phyloP scores from a whole-genome alignment of 257 asterid genomes.

The Avicennia marina region DNA sequence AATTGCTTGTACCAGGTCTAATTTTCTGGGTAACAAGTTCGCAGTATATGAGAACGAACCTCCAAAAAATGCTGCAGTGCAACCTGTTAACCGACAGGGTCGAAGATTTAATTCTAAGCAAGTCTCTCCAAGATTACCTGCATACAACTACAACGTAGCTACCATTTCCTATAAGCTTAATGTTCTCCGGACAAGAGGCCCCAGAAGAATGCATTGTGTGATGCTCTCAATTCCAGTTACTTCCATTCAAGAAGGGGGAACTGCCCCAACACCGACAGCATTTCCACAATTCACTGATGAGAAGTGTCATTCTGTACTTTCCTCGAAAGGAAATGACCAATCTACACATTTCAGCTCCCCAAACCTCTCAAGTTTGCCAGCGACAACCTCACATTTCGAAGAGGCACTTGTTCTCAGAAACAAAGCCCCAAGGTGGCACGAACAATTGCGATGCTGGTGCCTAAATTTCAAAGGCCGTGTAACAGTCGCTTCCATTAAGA shows the following conservation, averaged over 20 bases:
- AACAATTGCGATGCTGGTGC: not conserved
- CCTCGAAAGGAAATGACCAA: too few species aligned
- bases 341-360: not conserved
- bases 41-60: not conserved
- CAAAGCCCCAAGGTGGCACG: not conserved
- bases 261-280: not conserved
- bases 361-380: not conserved
- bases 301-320: not conserved
- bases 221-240: not conserved
- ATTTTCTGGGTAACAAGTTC: not conserved
- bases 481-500: not conserved
- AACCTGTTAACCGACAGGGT: not conserved
- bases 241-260: not conserved
- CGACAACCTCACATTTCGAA: not conserved
- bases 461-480: not conserved
- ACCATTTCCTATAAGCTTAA: not conserved
- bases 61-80: not conserved
- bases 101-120: not conserved
- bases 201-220: not conserved
- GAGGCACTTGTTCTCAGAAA: not conserved
- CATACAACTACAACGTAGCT: not conserved
- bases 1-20: not conserved
- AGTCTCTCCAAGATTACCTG: not conserved
- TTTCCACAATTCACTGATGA: not conserved
- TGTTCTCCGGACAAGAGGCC: not conserved